Base-by-base conservation (phyloP, 169 alveolate species). In the Perkinsus olseni region DNA sequence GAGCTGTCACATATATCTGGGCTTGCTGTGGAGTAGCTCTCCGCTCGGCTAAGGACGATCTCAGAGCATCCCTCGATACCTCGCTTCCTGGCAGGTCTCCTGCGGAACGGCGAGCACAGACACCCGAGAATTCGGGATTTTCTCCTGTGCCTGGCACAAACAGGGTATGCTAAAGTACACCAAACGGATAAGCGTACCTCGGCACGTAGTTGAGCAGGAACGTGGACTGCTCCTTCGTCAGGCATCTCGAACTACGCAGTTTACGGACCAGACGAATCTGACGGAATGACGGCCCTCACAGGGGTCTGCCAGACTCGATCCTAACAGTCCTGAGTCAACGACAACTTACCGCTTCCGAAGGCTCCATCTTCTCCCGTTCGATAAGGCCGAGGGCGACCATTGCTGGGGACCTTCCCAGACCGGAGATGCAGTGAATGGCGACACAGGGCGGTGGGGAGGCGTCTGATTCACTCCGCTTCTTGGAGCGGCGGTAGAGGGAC, bases 371-470 rank as follows among this genome's bases (percentile, higher is more conserved):
- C 74, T 91, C 74, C 34, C 92, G 1, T 28, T 91, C 92, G 74
- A 91, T 91, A 24, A 91, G 74, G 36, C 74, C 92, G 8, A 91
- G 31, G 1, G 92, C 92, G 34, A 91, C 92, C 74, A 91, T 39
- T n/a, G 91, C 94, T 20, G 95, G 95, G 74, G 95, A 94, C 48
- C 95, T 91, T 45, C 95, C 95, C 4, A 94, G 92, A 8, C 95
- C 95, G 31, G 95, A 82, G 21, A 94, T 91, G 39, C 95, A 94
- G 74, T 94, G 95, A 1, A 94, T 93, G 17, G 95, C 95, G 0
- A 94, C 93, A 38, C 92, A 38, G 8, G 95, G 95, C 37, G 48
- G 48, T 20, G 50, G 11, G 50, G 21, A 40, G 50, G 28, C 50
- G 28, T 20, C 93, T 50, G 39, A 1, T 36, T 0, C 20, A 28